Evolutionary conservation across 2,329 filamentous ascomycete species (phyloP).

Genomic region (Teratosphaeria nubilosa): DNA sequence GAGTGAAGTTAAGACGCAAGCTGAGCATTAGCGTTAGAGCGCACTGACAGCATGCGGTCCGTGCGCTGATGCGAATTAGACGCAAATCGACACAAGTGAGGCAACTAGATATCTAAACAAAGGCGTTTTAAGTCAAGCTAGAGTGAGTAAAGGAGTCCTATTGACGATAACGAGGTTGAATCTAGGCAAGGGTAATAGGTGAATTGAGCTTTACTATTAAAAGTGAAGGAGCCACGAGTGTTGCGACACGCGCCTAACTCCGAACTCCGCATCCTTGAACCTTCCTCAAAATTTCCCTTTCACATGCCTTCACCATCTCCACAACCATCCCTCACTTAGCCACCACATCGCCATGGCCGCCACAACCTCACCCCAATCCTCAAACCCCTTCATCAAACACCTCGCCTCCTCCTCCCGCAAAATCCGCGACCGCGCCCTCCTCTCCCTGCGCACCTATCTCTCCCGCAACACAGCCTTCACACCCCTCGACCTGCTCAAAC

Average conservation of each 20-base stretch:
- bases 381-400: slow-evolving; percentile 63
- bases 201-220: not conserved
- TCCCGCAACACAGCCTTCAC: slow-evolving; percentile 50
- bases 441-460: slow-evolving; percentile 69
- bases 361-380: slow-evolving; percentile 2
- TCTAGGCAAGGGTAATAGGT: too few species aligned
- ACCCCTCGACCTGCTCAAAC: slow-evolving; percentile 65
- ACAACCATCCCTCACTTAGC: too few species aligned
- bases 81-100: too few species aligned
- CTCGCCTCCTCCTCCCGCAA: slow-evolving; percentile 58
- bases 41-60: not conserved
- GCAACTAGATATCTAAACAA: not conserved
- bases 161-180: not conserved
- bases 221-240: not conserved
- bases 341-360: slow-evolving; percentile 4
- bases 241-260: not conserved
- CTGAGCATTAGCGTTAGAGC: not conserved
- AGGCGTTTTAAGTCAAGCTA: not conserved
- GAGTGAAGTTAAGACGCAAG: not conserved
- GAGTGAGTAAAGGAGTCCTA: not conserved
- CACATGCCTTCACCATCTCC: not conserved
- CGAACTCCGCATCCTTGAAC: not conserved
- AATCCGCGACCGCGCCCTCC: slow-evolving; percentile 42
- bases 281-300: slow-evolving; percentile 4
- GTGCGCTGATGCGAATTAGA: not conserved